A percentile compares a stretch with the other conserved stretches of the same genome.
phyloP scores from a whole-genome alignment of 352 stramenopile genomes.

The Globisporangium solare region DNA sequence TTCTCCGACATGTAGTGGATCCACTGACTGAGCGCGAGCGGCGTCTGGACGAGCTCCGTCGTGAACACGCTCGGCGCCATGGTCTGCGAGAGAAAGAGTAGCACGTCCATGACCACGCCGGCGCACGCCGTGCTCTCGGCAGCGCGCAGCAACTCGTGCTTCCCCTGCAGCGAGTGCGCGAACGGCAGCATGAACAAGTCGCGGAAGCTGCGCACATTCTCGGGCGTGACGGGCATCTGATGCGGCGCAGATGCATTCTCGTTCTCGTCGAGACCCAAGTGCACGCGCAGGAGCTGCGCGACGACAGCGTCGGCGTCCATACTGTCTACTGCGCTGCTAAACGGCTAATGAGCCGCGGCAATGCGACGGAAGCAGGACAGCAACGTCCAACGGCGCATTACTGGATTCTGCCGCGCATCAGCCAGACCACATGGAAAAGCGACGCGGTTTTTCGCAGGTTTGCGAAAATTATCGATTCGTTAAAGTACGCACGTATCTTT shows the following conservation, averaged over 20 bases:
- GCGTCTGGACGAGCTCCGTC: constrained; percentile 32
- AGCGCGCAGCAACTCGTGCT: constrained; percentile 40
- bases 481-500: too few relatives aligned
- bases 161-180: constrained; percentile 31
- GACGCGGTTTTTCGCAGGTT: too few relatives aligned
- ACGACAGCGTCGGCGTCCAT: constrained; percentile 34
- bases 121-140: constrained; percentile 50
- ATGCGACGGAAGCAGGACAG: too few relatives aligned
- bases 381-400: too few relatives aligned
- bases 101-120: constrained; percentile 60
- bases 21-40: constrained; percentile 55
- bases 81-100: constrained; percentile 77
- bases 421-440: too few relatives aligned
- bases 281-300: constrained; percentile 83
- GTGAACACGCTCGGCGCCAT: constrained; percentile 54
- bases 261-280: constrained; percentile 52
- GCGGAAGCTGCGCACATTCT: constrained; percentile 33
- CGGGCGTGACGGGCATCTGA: neutral
- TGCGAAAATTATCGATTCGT: too few relatives aligned
- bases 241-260: too few relatives aligned
- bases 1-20: constrained; percentile 60
- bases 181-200: constrained; percentile 43
- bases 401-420: too few relatives aligned
- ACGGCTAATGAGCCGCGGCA: too few relatives aligned
- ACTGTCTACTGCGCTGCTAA: neutral